Evolutionary conservation across 768 basidiomycete species (phyloP).

Genomic region (Lactarius evosmus): DNA sequence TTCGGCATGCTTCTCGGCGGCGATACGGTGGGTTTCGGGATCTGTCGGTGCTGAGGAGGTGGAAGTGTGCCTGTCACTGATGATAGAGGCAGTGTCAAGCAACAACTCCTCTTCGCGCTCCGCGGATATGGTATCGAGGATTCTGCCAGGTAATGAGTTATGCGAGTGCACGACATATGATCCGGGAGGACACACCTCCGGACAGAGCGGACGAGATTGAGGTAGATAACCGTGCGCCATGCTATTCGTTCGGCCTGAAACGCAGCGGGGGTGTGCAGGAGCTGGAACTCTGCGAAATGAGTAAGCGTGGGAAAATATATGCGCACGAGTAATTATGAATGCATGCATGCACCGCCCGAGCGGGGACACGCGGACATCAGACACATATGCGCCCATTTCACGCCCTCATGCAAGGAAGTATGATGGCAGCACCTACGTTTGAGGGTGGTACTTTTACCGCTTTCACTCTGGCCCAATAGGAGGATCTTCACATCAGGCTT

Average conservation of each 20-base stretch:
- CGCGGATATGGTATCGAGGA: constrained; percentile 69
- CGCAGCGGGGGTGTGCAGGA: constrained; percentile 70
- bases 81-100: constrained; percentile 48
- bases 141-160: constrained; percentile 41
- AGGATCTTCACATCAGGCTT: constrained; percentile 71
- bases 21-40: constrained; percentile 35
- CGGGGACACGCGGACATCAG: neutral
- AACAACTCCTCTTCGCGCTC: constrained; percentile 55
- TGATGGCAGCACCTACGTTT: constrained; percentile 63
- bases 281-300: constrained; percentile 67
- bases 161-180: constrained; percentile 10
- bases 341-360: neutral
- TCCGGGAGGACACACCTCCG: constrained; percentile 54
- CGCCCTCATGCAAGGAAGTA: neutral
- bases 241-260: constrained; percentile 79
- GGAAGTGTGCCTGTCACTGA: constrained; percentile 46
- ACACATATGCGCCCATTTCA: neutral
- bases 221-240: constrained; percentile 85
- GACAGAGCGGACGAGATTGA: constrained; percentile 81
- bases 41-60: constrained; percentile 41
- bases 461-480: constrained; percentile 85
- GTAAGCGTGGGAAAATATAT: constrained; percentile 13
- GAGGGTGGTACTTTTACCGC: constrained; percentile 83
- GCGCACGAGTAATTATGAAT: neutral
- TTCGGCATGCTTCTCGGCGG: constrained; percentile 44